These are phyloP conservation scores for Candida sithepensis DNA, from an alignment of 805 yeast genomes.

Conservation along the genomic window DNA sequence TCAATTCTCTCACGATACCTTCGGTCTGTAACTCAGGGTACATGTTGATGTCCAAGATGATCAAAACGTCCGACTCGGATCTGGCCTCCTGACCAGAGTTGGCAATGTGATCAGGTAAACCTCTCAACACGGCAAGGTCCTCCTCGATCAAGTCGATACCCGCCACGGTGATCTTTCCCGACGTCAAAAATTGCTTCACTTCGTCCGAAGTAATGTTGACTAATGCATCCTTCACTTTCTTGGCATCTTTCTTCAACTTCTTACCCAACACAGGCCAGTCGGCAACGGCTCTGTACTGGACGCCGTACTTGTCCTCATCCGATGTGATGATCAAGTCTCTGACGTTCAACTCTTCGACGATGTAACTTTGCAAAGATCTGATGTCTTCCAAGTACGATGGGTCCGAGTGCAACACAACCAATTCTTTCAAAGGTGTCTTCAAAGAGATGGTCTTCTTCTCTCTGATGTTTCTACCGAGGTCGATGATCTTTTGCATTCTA, in stretches of 20 bases:
- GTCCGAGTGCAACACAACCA: conserved; percentile 84
- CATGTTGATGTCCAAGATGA: conserved; percentile 82
- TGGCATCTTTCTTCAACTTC: conserved; percentile 91
- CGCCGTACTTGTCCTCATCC: conserved; percentile 89
- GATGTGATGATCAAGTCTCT: conserved; percentile 83
- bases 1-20: conserved; percentile 93
- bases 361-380: conserved; percentile 70
- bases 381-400: conserved; percentile 70
- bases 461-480: conserved; percentile 92
- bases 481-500: conserved; percentile 97
- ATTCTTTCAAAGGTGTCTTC: conserved; percentile 88
- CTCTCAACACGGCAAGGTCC: conserved; percentile 88
- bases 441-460: conserved; percentile 92
- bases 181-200: conserved; percentile 67
- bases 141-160: conserved; percentile 85
- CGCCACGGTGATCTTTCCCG: conserved; percentile 79
- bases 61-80: conserved; percentile 83
- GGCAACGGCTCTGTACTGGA: conserved; percentile 89
- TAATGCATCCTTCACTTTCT: conserved; percentile 89
- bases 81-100: conserved; percentile 79
- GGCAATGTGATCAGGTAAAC: conserved; percentile 65
- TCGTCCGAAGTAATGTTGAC: conserved; percentile 79
- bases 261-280: conserved; percentile 99
- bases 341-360: conserved; percentile 87
- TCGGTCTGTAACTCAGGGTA: conserved; percentile 88